Base-by-base conservation (phyloP, 1,139 yeast genomes). In the Starmera stellimalicola region DNA sequence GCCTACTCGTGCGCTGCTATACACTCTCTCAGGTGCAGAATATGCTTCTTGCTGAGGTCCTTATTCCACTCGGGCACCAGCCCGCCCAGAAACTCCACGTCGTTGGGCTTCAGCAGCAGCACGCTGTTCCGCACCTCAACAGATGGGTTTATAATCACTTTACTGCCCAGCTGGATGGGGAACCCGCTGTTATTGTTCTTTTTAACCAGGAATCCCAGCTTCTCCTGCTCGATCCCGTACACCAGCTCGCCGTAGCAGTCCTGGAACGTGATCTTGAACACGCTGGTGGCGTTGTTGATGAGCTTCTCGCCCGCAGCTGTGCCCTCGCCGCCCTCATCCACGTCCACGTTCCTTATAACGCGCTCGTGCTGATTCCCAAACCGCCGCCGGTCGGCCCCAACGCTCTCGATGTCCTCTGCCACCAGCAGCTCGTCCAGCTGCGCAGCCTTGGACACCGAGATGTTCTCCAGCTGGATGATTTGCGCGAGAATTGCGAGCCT, bases 111-210 rank as follows among this genome's bases (percentile, higher is more conserved):
- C 16, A 58, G 30, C 23, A 53, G 40, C 16, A 50, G 30, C 10
- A 57, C 54, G 15, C 53, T 50, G 10, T 48, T 32, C 3, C 54
- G 38, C 2, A 45, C 33, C 2, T 52, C 39, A 1, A 53, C 46
- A 10, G 30, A 28, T 16, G 42, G 41, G n/a, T 47, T 48, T 2
- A 60, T 39, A 12, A 60, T 31, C 10, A 61, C 16, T 32, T 60
- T 62, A 1, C 57, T 46, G 0, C 66, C 66, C 19, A 60, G 32
- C n/a, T 48, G 50, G 1, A 60, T 44, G 1, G 63, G 61, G 31
- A 55, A 55, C 15, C 52, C 49, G 7, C 42, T 37, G 6, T 38
- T 36, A 6, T 31, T n/a, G 26, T 39, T 47, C 26, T 50, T 39
- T 1, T 40, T 42, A 6, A 52, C 45, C 3, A 45, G 32, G 23